Base-by-base conservation (phyloP, 2,329 filamentous ascomycete species). In the Sphaerulina musiva region DNA sequence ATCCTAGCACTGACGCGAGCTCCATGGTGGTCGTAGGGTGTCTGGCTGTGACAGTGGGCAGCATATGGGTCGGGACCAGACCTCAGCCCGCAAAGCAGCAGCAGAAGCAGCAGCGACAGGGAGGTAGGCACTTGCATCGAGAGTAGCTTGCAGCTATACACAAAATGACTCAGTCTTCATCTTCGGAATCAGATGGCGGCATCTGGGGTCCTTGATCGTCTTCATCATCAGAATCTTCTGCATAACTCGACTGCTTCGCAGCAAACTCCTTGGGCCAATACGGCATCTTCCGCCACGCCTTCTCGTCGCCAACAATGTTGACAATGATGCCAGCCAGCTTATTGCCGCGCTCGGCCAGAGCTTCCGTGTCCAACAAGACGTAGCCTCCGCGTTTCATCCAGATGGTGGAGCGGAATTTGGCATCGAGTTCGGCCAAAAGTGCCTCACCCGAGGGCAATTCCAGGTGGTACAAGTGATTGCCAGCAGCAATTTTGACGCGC, bases 321-420 rank as follows among this genome's bases (percentile, higher is more conserved):
- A 95, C 79, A 64, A 98, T 96, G 71, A 95, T 89, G 11, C 92
- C 93, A 49, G 81, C 79, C 10, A 95, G 80, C 70, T 89, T 90
- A 64, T 89, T 89, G 43, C 86, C 84, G 48, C 84, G 74, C 23
- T 80, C 82, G 29, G 83, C 82, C 38, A 84, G 76, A 1, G 80
- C 76, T 31, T 78, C 77, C 23, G 81, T 85, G 61, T 97, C 87
- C 11, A 95, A 79, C 9, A 97, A 74, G 31, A 96, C 90, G 70
- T 85, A 97, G 0, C 89, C 89, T 31, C 90, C 87, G 14, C 89
- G 84, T 72, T 87, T 91, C 70, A 97, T 87, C 88, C 89, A 97
- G 59, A 97, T 89, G 2, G 89, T 93, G 60, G 89, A 93, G 57
- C 92, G 87, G 69, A 97, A 96, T 40, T 84, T 83, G 26, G 89